Percentiles rank a stretch among this genome's conserved stretches.
phyloP scores from a whole-genome alignment of 2,329 filamentous ascomycete genomes.

The Pezicula rhizophila region DNA sequence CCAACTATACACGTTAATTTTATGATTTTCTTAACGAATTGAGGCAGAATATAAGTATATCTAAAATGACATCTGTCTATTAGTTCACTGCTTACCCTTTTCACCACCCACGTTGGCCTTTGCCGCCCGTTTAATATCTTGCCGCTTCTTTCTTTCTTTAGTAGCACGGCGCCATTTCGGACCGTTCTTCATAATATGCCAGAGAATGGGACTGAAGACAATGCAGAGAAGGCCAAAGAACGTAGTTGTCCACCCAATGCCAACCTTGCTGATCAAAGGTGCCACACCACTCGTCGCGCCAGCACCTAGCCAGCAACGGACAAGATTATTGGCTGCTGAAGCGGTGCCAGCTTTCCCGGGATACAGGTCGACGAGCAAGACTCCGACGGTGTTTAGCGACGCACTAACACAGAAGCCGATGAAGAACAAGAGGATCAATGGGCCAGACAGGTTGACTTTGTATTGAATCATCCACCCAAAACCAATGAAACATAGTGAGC shows the following conservation, averaged over 20 bases:
- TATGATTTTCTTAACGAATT: too few species aligned
- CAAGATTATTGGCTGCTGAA: constrained; percentile 4
- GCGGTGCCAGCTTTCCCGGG: constrained; percentile 1
- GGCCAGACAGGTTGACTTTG: background rate
- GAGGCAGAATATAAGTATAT: background rate
- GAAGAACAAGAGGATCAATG: background rate
- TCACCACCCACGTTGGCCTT: background rate
- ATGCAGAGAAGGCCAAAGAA: background rate
- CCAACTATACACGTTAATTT: too few species aligned
- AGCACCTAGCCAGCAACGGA: constrained; percentile 4
- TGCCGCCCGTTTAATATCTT: background rate
- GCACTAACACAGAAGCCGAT: constrained; percentile 1
- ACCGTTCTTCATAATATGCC: constrained; percentile 1
- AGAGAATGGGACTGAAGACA: constrained; percentile 1
- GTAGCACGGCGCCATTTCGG: constrained; percentile 1
- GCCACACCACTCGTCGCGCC: constrained; percentile 1
- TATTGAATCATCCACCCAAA: constrained; percentile 12
- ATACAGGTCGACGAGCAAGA: constrained; percentile 2
- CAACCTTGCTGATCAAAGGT: constrained; percentile 2
- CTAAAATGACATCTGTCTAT: background rate
- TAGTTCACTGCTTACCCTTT: background rate
- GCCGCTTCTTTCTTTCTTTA: background rate
- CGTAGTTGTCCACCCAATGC: constrained; percentile 2
- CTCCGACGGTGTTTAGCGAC: background rate
- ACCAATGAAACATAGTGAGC: background rate